Conservation (phyloP, 257 asterid genomes). For the Orobanche coerulescens region DNA sequence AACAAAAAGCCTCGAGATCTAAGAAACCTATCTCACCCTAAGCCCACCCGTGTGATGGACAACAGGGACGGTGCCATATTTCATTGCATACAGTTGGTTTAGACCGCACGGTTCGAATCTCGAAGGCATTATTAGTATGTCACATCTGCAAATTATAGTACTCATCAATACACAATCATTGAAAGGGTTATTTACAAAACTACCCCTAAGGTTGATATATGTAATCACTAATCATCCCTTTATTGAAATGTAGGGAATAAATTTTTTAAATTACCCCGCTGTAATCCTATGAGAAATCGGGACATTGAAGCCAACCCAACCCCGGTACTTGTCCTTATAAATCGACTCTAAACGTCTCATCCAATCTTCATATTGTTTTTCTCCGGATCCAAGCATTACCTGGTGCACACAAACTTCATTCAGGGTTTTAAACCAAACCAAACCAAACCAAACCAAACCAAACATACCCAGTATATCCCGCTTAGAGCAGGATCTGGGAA, state of each 20-base stretch:
- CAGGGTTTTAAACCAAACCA: not conserved
- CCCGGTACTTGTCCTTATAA: slow-evolving; percentile 65
- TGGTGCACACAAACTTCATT: slow-evolving; percentile 17
- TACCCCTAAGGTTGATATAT: too few relatives aligned
- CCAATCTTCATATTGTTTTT: slow-evolving; percentile 95
- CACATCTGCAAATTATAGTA: slow-evolving; percentile 83
- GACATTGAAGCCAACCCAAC: slow-evolving; percentile 96
- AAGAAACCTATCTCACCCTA: slow-evolving; percentile 44
- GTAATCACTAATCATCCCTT: too few relatives aligned
- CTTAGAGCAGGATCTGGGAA: too few relatives aligned
- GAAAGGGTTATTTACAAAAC: too few relatives aligned
- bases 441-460: not conserved
- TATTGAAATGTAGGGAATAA: too few relatives aligned
- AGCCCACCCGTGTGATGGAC: slow-evolving; percentile 96
- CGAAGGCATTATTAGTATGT: slow-evolving; percentile 87
- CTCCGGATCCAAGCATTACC: slow-evolving; percentile 99
- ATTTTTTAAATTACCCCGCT: slow-evolving; percentile 53
- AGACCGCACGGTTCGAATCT: slow-evolving; percentile 97
- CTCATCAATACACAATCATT: too few relatives aligned
- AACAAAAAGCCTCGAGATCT: not conserved
- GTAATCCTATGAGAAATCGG: slow-evolving; percentile 90
- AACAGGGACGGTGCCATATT: slow-evolving; percentile 86
- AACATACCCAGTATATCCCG: too few relatives aligned
- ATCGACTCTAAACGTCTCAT: slow-evolving; percentile 67
- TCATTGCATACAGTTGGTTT: slow-evolving; percentile 92